Conservation (phyloP, 1,284 basidiomycete species). For the Vanrija humicola region DNA sequence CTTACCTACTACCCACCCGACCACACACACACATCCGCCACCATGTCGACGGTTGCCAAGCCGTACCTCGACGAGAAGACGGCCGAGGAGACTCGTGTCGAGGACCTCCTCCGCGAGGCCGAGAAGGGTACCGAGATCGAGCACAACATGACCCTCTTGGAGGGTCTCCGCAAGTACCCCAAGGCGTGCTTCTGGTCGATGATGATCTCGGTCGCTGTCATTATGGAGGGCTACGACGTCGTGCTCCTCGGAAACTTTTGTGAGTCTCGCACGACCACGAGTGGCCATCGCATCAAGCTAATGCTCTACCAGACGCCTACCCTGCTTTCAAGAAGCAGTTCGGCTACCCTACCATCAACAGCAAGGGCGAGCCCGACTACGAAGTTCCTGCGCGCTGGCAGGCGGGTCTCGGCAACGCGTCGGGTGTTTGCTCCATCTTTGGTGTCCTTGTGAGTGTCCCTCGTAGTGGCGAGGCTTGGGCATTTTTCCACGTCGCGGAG, state of each 20-base stretch:
- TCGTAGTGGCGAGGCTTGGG: background rate
- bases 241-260: background rate
- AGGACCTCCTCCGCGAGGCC: constrained; percentile 2
- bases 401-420: background rate
- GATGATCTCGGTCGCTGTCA: background rate
- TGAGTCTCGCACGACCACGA: background rate
- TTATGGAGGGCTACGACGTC: background rate
- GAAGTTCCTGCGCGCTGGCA: constrained; percentile 1
- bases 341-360: background rate
- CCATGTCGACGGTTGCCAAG: background rate
- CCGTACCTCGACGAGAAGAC: background rate
- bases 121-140: constrained; percentile 2
- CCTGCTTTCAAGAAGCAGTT: background rate
- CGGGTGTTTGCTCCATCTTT: background rate
- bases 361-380: background rate
- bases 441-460: background rate
- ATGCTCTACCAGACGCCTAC: background rate
- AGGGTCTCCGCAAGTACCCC: background rate
- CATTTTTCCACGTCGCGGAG: background rate
- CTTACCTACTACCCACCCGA: no score
- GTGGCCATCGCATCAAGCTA: background rate
- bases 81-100: background rate
- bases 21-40: background rate
- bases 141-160: background rate
- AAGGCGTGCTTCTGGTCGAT: background rate